phyloP scores from a whole-genome alignment of 257 asterid genomes.

The Primulina eburnea region DNA sequence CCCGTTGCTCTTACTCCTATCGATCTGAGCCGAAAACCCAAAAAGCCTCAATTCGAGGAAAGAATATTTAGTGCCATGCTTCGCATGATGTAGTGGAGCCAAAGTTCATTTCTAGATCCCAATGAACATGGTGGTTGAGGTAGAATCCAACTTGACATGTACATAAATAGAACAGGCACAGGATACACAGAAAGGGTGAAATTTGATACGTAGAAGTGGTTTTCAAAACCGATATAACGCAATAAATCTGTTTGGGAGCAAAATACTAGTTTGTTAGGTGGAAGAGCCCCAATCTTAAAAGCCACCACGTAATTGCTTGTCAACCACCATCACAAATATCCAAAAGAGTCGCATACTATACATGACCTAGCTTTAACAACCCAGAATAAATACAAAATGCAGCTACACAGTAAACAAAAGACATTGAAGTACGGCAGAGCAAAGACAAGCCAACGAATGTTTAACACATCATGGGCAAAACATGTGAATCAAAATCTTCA shows the following conservation, averaged over 20 bases:
- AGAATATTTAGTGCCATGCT: background rate
- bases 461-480: constrained; percentile 1
- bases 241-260: background rate
- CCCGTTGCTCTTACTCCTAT: no score
- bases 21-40: no score
- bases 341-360: no score
- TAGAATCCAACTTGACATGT: background rate
- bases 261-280: no score
- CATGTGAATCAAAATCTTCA: constrained; percentile 15
- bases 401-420: background rate
- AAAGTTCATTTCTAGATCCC: background rate
- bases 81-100: background rate
- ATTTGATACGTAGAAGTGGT: background rate
- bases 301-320: no score
- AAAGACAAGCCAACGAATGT: constrained; percentile 12
- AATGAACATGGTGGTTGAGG: background rate
- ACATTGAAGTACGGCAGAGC: background rate
- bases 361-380: no score
- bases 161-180: background rate
- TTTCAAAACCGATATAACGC: no score
- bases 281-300: no score
- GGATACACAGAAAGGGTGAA: no score
- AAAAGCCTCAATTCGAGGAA: background rate
- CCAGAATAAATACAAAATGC: background rate
- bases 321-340: no score